Evolutionary conservation across 2,329 filamentous ascomycete genomes (phyloP).

Genomic region (Fusarium sp.): DNA sequence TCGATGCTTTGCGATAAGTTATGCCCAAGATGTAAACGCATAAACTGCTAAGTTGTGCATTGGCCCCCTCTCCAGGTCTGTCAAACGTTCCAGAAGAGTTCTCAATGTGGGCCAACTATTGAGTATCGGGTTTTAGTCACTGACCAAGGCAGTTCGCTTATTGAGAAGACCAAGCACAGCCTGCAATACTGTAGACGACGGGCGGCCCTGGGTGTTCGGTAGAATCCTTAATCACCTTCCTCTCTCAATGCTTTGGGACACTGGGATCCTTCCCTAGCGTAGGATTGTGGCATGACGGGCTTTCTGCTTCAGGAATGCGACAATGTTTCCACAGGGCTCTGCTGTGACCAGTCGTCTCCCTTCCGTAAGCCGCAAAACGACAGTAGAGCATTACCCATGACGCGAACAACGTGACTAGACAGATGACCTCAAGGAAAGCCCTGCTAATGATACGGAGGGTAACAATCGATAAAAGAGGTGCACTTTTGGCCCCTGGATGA

Average conservation of each 20-base stretch:
- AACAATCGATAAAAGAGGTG: slow-evolving; percentile 15
- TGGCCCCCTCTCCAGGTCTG: background rate
- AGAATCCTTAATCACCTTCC: slow-evolving; percentile 12
- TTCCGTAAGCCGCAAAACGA: background rate
- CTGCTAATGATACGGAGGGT: slow-evolving; percentile 5
- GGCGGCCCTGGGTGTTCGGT: slow-evolving; percentile 7
- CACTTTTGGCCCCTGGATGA: slow-evolving; percentile 6
- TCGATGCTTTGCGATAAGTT: background rate
- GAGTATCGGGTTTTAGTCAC: background rate
- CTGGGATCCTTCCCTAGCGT: slow-evolving; percentile 28
- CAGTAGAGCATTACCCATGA: slow-evolving; percentile 3
- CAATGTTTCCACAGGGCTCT: slow-evolving; percentile 15
- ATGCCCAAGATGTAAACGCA: background rate
- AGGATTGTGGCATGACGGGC: slow-evolving; percentile 30
- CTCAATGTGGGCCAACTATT: slow-evolving; percentile 31
- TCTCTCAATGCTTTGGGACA: slow-evolving; percentile 17
- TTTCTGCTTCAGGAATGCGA: slow-evolving; percentile 14
- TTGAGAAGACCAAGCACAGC: slow-evolving; percentile 22
- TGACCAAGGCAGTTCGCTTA: slow-evolving; percentile 17
- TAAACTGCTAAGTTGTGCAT: background rate
- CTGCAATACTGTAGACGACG: background rate
- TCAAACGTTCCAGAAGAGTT: slow-evolving; percentile 35
- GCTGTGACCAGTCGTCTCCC: background rate
- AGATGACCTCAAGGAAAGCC: background rate
- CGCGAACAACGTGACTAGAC: no score